Percentiles rank a stretch among this genome's conserved stretches.
phyloP scores from a whole-genome alignment of 192 early-diverging fungal species.

The Coemansia sp. region DNA sequence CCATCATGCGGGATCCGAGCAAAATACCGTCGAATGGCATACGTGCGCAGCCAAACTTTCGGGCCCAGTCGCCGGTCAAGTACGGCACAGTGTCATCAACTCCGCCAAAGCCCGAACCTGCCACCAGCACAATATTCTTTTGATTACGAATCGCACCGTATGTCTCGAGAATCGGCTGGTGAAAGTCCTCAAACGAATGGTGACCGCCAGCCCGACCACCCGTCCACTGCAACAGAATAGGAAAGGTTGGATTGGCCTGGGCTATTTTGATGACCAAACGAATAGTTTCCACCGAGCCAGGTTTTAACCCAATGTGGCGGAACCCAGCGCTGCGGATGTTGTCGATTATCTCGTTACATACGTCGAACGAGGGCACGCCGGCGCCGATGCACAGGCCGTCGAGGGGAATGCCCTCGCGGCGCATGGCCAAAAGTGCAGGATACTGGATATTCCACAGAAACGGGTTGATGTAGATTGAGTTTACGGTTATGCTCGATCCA shows the following conservation, averaged over 20 bases:
- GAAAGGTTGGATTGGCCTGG: constrained; percentile 80
- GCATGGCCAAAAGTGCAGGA: constrained; percentile 78
- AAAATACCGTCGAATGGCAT: constrained; percentile 96
- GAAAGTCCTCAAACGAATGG: constrained; percentile 95
- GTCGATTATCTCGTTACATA: constrained; percentile 79
- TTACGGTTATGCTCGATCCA: constrained; percentile 85
- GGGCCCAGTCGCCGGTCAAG: constrained; percentile 90
- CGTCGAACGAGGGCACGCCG: constrained; percentile 85
- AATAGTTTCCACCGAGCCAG: constrained; percentile 81
- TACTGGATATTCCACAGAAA: constrained; percentile 87
- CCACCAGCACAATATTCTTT: constrained; percentile 83
- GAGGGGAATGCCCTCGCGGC: constrained; percentile 87
- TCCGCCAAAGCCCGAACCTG: constrained; percentile 90
- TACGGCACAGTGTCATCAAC: constrained; percentile 87
- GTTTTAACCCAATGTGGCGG: constrained; percentile 88
- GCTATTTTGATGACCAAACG: constrained; percentile 85
- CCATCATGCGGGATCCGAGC: constrained; percentile 93
- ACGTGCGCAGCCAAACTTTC: constrained; percentile 75
- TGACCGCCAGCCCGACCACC: constrained; percentile 96
- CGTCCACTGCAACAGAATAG: constrained; percentile 95
- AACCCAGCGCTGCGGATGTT: constrained; percentile 78
- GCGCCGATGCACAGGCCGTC: constrained; percentile 90
- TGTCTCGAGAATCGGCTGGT: constrained; percentile 74
- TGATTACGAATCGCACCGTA: constrained; percentile 80
- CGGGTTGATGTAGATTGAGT: constrained; percentile 87